Percentiles rank a stretch among this genome's conserved stretches.
Evolutionary conservation across 1,284 basidiomycete genomes (phyloP).

Genomic region (Ceratobasidium sp.): DNA sequence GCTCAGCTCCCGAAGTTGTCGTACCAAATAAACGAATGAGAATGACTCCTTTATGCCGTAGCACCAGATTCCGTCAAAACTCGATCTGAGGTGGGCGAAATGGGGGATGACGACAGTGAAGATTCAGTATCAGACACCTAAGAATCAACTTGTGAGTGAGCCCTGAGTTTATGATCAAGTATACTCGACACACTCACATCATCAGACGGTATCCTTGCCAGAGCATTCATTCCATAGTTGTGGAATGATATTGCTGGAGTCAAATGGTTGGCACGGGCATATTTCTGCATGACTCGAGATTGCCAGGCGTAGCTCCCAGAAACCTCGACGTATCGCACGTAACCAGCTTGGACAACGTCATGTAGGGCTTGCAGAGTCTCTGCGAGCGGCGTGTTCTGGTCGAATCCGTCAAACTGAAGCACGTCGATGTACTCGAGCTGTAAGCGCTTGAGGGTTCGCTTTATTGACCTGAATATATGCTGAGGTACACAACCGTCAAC

Average conservation of each 20-base stretch:
- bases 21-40: not conserved
- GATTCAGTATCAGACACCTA: slow-evolving; percentile 16
- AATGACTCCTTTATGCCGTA: not conserved
- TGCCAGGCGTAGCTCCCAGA: slow-evolving; percentile 30
- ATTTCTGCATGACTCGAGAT: slow-evolving; percentile 21
- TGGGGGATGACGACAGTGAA: slow-evolving; percentile 5
- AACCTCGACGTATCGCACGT: slow-evolving; percentile 30
- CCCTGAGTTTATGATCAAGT: not conserved
- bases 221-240: not conserved
- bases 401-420: slow-evolving; percentile 21
- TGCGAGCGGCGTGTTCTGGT: slow-evolving; percentile 23
- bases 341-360: slow-evolving; percentile 22
- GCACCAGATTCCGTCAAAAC: not conserved
- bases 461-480: slow-evolving; percentile 37
- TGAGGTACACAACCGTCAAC: slow-evolving; percentile 43
- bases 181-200: not conserved
- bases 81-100: not conserved
- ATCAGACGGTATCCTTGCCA: not conserved
- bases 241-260: slow-evolving; percentile 19
- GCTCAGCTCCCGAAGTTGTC: not conserved
- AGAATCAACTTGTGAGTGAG: not conserved
- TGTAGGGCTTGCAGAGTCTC: slow-evolving; percentile 27
- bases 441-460: slow-evolving; percentile 8
- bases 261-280: slow-evolving; percentile 12
- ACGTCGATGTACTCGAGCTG: slow-evolving; percentile 29